These are phyloP conservation scores for Neurospora tetrasperma DNA, from an alignment of 495 filamentous ascomycete genomes.

Conservation along the genomic window DNA sequence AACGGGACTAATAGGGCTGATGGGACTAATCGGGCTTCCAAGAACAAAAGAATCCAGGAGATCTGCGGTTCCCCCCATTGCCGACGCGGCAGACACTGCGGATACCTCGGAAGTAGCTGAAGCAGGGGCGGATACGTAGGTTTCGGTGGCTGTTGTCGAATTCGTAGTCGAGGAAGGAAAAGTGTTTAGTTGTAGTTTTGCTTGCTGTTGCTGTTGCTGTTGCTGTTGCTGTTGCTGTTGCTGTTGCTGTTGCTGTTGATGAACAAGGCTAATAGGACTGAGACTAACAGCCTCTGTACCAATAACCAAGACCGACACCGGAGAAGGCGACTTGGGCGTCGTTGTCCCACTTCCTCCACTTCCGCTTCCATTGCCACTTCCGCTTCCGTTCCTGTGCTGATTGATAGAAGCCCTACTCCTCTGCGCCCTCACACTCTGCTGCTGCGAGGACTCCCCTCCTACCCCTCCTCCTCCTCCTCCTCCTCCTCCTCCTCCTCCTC, in stretches of 20 bases:
- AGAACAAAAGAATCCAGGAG: neutral
- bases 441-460: too few relatives aligned
- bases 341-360: neutral
- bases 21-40: slow-evolving; percentile 2
- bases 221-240: too few relatives aligned
- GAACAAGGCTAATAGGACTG: neutral
- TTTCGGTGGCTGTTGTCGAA: neutral
- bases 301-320: neutral
- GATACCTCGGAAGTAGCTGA: neutral
- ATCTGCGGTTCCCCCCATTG: neutral
- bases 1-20: slow-evolving; percentile 7
- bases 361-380: neutral
- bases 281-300: neutral
- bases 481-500: too few relatives aligned
- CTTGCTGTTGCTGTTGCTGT: neutral
- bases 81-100: neutral
- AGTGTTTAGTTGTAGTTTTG: neutral
- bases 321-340: neutral
- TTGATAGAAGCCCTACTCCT: neutral
- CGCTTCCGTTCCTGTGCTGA: neutral
- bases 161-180: neutral
- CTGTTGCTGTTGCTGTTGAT: neutral
- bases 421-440: neutral
- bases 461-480: too few relatives aligned
- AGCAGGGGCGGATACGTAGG: neutral